These are phyloP conservation scores for Tuber magnatum DNA, from an alignment of 495 filamentous ascomycete genomes.

Conservation along the genomic window DNA sequence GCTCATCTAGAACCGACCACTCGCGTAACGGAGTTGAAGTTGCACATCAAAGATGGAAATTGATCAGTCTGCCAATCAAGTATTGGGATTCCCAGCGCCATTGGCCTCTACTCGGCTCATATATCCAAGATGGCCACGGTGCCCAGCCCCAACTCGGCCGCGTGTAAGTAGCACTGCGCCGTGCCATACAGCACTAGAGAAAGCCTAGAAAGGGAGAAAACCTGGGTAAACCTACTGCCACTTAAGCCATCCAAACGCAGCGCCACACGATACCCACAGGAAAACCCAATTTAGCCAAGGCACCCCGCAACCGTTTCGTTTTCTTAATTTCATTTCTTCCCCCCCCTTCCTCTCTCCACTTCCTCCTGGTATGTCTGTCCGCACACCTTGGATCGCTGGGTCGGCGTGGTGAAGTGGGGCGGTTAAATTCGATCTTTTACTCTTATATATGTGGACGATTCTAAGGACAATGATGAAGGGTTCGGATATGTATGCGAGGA, in stretches of 20 bases:
- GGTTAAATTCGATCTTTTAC: not conserved
- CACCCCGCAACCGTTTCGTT: not conserved
- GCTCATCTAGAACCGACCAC: not conserved
- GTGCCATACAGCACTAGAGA: not conserved
- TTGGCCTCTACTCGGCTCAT: not conserved
- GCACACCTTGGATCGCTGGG: not conserved
- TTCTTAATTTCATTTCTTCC: not conserved
- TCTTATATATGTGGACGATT: not conserved
- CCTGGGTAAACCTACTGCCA: not conserved
- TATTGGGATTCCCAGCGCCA: not conserved
- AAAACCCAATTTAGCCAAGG: not conserved
- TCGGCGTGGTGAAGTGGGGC: not conserved
- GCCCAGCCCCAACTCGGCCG: not conserved
- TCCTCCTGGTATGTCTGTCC: not conserved
- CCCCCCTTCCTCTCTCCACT: not conserved
- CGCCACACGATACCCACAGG: not conserved
- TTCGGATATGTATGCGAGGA: constrained; percentile 2
- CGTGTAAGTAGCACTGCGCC: not conserved
- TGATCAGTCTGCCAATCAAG: not conserved
- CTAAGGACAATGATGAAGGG: not conserved
- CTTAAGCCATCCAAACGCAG: not conserved
- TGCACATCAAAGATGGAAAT: not conserved
- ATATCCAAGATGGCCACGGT: not conserved
- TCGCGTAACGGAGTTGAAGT: not conserved
- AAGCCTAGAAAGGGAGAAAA: not conserved